phyloP scores from a whole-genome alignment of 2,329 filamentous ascomycete genomes.

The Curvularia spicifera region DNA sequence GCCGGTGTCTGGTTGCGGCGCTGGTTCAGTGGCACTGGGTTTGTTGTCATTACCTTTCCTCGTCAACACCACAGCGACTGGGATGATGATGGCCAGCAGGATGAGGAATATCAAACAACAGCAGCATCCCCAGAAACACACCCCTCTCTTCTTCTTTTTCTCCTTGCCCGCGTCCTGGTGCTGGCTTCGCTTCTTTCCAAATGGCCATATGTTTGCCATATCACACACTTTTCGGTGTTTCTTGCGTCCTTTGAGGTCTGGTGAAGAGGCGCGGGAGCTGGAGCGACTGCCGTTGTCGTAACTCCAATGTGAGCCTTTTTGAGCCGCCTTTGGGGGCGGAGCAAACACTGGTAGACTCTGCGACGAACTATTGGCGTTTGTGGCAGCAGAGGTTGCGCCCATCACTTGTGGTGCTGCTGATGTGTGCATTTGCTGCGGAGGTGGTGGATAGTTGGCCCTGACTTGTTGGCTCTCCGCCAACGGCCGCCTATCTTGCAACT shows the following conservation, averaged over 20 bases:
- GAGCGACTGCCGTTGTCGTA: constrained; percentile 36
- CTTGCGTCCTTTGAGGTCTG: constrained; percentile 37
- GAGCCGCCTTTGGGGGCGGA: constrained; percentile 38
- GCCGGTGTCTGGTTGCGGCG: constrained; percentile 23
- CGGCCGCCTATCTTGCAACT: constrained; percentile 37
- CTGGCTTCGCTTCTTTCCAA: constrained; percentile 26
- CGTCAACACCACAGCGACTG: constrained; percentile 46
- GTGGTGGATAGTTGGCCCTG: constrained; percentile 25
- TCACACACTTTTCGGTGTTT: constrained; percentile 42
- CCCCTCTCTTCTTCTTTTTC: constrained; percentile 41
- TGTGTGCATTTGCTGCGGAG: constrained; percentile 24
- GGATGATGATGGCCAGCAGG: constrained; percentile 50
- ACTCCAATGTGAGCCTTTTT: constrained; percentile 36
- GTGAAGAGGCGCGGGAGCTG: constrained; percentile 30
- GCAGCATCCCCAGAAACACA: constrained; percentile 45
- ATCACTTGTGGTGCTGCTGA: constrained; percentile 25
- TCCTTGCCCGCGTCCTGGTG: constrained; percentile 31
- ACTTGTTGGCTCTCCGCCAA: constrained; percentile 21
- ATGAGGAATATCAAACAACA: constrained; percentile 45
- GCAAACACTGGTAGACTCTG: constrained; percentile 38
- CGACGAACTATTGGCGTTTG: constrained; percentile 24
- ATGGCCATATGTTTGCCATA: constrained; percentile 33
- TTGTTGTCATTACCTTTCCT: constrained; percentile 49
- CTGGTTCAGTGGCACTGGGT: constrained; percentile 25
- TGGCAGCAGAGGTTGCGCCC: constrained; percentile 14